These are phyloP conservation scores for Selaginella tamariscina DNA, from an alignment of 75 land plant genomes.

Conservation along the genomic window DNA sequence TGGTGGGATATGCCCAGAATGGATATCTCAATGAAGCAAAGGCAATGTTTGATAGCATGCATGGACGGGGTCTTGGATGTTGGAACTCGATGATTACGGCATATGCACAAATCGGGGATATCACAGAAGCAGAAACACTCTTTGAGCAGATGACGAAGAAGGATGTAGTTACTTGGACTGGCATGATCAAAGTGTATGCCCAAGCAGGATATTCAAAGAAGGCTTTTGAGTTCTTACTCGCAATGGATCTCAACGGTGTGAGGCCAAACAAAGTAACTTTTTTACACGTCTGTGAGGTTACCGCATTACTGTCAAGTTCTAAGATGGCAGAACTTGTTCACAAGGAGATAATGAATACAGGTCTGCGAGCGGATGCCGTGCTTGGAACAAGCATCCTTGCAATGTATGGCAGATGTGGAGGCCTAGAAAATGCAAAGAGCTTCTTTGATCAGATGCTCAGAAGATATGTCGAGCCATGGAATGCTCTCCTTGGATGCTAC, in stretches of 20 bases:
- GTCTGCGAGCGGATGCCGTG: neutral
- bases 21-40: constrained; percentile 1
- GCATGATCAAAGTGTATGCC: neutral
- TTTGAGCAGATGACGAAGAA: neutral
- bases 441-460: constrained; percentile 5
- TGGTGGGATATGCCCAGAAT: neutral
- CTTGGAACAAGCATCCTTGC: neutral
- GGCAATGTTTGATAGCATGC: neutral
- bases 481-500: neutral
- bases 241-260: neutral
- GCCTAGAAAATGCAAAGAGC: neutral
- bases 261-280: neutral
- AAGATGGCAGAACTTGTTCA: neutral
- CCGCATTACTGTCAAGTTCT: neutral
- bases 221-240: neutral
- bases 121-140: neutral
- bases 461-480: neutral
- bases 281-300: neutral
- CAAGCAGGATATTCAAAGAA: neutral
- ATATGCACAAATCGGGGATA: neutral
- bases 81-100: constrained; percentile 6
- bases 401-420: neutral
- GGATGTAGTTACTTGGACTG: neutral
- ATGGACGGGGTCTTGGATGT: neutral
- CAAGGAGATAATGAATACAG: neutral